phyloP scores from a whole-genome alignment of 1,284 basidiomycete species.

The Cutaneotrichosporon dermatis region DNA sequence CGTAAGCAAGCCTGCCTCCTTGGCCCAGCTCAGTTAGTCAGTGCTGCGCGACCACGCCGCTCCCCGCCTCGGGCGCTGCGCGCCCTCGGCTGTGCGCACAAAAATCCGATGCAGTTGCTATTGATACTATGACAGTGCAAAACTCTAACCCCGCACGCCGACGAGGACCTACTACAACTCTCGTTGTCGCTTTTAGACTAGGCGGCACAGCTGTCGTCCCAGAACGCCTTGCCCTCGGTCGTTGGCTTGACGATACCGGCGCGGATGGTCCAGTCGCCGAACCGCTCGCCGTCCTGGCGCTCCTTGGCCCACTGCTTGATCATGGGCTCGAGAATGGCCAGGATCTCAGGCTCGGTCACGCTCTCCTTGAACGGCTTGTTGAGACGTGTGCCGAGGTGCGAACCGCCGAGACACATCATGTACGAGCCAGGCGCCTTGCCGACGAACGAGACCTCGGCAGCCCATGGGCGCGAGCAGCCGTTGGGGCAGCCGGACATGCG shows the following conservation, averaged over 20 bases:
- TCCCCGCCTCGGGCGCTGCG: too few species aligned
- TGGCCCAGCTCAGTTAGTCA: too few species aligned
- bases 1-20: too few species aligned
- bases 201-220: conserved; percentile 53
- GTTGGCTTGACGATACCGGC: conserved; percentile 78
- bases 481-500: conserved; percentile 97
- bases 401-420: conserved; percentile 92
- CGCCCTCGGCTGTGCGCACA: too few species aligned
- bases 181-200: neutral
- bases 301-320: conserved; percentile 90
- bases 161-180: neutral
- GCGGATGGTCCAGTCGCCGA: conserved; percentile 92
- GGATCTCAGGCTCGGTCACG: conserved; percentile 89
- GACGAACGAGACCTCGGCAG: conserved; percentile 93
- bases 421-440: conserved; percentile 94
- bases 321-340: conserved; percentile 83
- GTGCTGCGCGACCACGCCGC: too few species aligned
- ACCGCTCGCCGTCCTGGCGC: conserved; percentile 80
- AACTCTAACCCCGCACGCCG: conserved; percentile 1
- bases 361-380: conserved; percentile 77
- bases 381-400: conserved; percentile 85
- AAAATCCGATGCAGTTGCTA: conserved; percentile 2
- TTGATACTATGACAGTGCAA: conserved; percentile 6
- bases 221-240: conserved; percentile 72
- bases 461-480: conserved; percentile 86